Evolutionary conservation across 306 rosid genomes (phyloP), one percentile per base, ranked within the genome.

Genomic region (Geum urbanum): DNA sequence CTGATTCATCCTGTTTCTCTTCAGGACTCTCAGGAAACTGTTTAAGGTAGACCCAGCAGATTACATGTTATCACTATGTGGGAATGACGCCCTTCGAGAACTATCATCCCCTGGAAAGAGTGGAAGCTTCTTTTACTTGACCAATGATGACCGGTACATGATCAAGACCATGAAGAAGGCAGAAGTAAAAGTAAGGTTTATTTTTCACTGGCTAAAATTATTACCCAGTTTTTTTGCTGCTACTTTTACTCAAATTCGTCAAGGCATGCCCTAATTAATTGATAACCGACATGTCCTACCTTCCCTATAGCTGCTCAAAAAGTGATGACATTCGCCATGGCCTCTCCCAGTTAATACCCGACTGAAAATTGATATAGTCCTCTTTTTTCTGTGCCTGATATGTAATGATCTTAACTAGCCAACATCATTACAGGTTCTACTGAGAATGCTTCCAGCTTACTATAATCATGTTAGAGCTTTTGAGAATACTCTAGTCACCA

Each of bases 91-190:
- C 18, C 95, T 94, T 41, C 75, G 99, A 18, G 97, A 91, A 72
- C 99, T 94, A 50, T 88, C 97, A 8, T 91, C 99, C 37, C 99
- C 99, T 11, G 99, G 99, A 57, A 94, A 94, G 83, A 90, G 97
- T 53, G 97, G 99, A 78, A 94, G 99, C 77, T 94, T 94, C 78
- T 94, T 94, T 79, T 94, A 94, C 76, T 79, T 94, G 77, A 94
- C 99, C 32, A 72, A 88, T 32, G 97, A 94, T 69, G 99, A 94
- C 49, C 86, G 96, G 53, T 94, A 91, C 83, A 94, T 94, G 99
- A 94, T 94, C 46, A 94, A 94, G 80, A 94, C 99, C 49, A 84
- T 94, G 95, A 94, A 84, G 78, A 94, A 94, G 78, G 80, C 99
- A 62, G 99, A 94, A 94, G 95, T 82, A 35, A 94, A 94, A 82